Conservation (phyloP, 2,329 filamentous ascomycete genomes). For the Paecilomyces variotii region DNA sequence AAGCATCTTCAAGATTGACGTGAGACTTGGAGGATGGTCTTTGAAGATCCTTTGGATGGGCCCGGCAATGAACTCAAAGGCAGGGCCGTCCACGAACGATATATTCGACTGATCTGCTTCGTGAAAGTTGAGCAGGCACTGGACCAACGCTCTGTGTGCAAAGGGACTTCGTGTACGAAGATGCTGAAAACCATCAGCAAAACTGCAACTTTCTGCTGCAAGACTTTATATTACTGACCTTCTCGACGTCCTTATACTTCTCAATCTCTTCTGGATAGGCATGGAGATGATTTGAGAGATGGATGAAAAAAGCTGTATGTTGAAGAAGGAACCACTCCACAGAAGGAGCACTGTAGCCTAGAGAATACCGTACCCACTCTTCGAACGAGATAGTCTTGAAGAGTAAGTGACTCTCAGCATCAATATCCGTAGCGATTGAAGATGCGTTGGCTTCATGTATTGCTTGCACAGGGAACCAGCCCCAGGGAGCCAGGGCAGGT, state of each 20-base stretch:
- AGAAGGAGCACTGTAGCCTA: slow-evolving; percentile 25
- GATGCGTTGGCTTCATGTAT: slow-evolving; percentile 13
- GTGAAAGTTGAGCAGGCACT: slow-evolving; percentile 20
- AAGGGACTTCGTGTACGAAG: slow-evolving; percentile 29
- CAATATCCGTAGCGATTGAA: slow-evolving; percentile 25
- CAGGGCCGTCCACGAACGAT: slow-evolving; percentile 7
- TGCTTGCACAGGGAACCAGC: slow-evolving; percentile 25
- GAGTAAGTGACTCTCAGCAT: slow-evolving; percentile 32
- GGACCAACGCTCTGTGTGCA: slow-evolving; percentile 26
- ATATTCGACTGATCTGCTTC: slow-evolving; percentile 9
- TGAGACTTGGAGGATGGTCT: slow-evolving; percentile 21
- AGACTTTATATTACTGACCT: slow-evolving; percentile 15
- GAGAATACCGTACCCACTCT: slow-evolving; percentile 30
- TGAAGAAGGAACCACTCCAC: slow-evolving; percentile 34
- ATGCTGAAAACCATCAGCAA: slow-evolving; percentile 17
- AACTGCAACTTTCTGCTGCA: neutral
- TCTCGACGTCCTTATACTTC: slow-evolving; percentile 28
- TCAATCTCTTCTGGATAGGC: slow-evolving; percentile 22
- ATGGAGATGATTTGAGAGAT: slow-evolving; percentile 24
- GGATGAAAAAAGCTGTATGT: slow-evolving; percentile 27
- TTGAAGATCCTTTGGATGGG: slow-evolving; percentile 32
- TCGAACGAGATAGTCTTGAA: slow-evolving; percentile 32
- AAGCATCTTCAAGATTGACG: slow-evolving; percentile 27
- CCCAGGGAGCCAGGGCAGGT: slow-evolving; percentile 22
- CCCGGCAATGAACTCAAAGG: slow-evolving; percentile 29